phyloP scores from a whole-genome alignment of 2,329 filamentous ascomycete genomes.

The Hymenoscyphus fructigenus region DNA sequence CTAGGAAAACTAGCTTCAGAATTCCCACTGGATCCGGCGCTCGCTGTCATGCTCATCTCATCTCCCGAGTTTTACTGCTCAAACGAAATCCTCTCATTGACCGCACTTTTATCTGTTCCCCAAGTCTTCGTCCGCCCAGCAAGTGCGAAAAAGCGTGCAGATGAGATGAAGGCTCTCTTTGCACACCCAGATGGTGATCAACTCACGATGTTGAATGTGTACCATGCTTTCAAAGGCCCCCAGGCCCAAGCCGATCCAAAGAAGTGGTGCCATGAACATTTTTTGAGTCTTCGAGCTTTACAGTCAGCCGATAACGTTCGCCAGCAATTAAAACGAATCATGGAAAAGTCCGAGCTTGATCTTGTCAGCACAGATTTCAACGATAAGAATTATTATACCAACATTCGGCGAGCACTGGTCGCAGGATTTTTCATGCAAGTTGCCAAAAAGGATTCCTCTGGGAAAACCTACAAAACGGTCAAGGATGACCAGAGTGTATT shows the following conservation, averaged over 20 bases:
- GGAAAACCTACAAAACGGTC: constrained; percentile 91
- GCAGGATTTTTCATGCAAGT: constrained; percentile 99
- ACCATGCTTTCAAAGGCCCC: constrained; percentile 89
- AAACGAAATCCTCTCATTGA: constrained; percentile 95
- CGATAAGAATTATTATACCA: constrained; percentile 96
- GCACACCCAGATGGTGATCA: constrained; percentile 93
- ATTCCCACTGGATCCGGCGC: constrained; percentile 88
- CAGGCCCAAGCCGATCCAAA: constrained; percentile 71
- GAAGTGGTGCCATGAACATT: constrained; percentile 97
- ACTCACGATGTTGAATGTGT: constrained; percentile 93
- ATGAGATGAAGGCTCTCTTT: constrained; percentile 96
- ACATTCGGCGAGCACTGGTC: constrained; percentile 89
- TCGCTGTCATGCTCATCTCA: constrained; percentile 97
- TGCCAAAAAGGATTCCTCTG: constrained; percentile 84
- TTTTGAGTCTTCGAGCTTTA: constrained; percentile 83
- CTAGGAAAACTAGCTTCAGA: constrained; percentile 88
- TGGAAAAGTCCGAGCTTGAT: constrained; percentile 88
- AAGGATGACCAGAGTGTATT: constrained; percentile 95
- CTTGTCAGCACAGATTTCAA: constrained; percentile 87
- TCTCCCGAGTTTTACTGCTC: constrained; percentile 98
- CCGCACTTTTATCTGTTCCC: constrained; percentile 88
- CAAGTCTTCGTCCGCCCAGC: constrained; percentile 90
- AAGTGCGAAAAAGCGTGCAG: constrained; percentile 81
- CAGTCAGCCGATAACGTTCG: constrained; percentile 94
- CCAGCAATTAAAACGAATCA: constrained; percentile 87